Evolutionary conservation across 2,329 filamentous ascomycete genomes (phyloP), one percentile per base, ranked within the genome.

Genomic region (Exophiala xenobiotica): DNA sequence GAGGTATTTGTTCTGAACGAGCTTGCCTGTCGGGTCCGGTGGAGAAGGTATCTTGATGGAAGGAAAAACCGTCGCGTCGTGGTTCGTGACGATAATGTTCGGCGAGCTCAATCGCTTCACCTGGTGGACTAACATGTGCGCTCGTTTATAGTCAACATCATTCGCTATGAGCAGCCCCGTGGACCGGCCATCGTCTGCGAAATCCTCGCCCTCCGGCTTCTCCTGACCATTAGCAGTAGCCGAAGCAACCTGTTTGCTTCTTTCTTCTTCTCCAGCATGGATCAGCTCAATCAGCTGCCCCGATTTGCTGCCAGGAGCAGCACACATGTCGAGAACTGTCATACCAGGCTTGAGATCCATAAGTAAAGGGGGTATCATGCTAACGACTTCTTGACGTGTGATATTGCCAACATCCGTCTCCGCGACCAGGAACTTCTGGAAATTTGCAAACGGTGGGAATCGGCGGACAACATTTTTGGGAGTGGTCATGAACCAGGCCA

Each of bases 371-470:
- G 93, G 93, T 57, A 99, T 97, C 93, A 99, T 99, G 75, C 90
- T 96, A 65, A 99, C 93, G 38, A 96, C 87, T 74, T 99, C 93
- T 72, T 99, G 93, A 64, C 93, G 84, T 71, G 88, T 96, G 65
- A 99, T 97, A 70, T 97, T 99, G 64, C 93, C 93, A 18, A 97
- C 90, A 50, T 88, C 90, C 3, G 93, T 96, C 78, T 99, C 93
- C 46, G 92, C 95, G 43, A 99, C 93, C 44, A 99, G 80, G 76
- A 96, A 99, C 69, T 95, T 95, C 70, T 99, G 93, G 73, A 99
- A 97, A 22, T 88, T 87, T 43, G 90, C 86, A 68, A 99, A 99
- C 2, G 93, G 93, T 27, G 89, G 84, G 70, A 95, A 96, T 67
- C 91, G 91, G 64, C 93, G 87, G 57, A 99, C 82, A 60, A 97